Evolutionary conservation across 2,329 filamentous ascomycete species (phyloP), one percentile per base, ranked within the genome.

Genomic region (Ascochyta fabae): DNA sequence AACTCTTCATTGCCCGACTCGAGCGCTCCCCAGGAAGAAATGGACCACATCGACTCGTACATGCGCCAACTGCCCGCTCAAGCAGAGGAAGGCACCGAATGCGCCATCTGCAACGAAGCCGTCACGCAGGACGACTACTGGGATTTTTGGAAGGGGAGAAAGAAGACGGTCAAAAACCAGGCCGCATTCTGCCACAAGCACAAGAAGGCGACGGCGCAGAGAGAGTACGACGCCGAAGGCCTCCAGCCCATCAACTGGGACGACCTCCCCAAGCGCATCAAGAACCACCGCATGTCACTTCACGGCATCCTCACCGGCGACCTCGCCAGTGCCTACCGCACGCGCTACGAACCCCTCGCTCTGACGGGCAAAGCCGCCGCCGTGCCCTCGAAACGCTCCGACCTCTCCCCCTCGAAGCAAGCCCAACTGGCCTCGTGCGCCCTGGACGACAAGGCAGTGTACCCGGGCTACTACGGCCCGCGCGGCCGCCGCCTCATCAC

Each of bases 401-500:
- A 86, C 81, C 46, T 75, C 64, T 27, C 67, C 77, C 19, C 73
- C 70, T 53, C 74, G 65, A n/a, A 73, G 70, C 50, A 60, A 44
- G 48, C 57, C 80, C 51, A 80, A 22, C 60, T 66, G 3, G 58
- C 59, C 6, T 54, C 60, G 0, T 57, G 60, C 13, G 51, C 64
- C 6, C 57, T 69, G 24, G 64, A 70, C 43, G 63, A 65, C 22
- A 46, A 53, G 22, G 31, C 56, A 8, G 56, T 60, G 0, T 67
- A 62, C n/a, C 67, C 68, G 0, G 92, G 92, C 0, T 96, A 96
- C 75, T 96, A 96, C 75, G 92, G 92, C 1, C 84, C 88, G 3
- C 84, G 87, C 19, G 92, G 92, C 1, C 81, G 89, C 47, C 84
- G 85, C 44, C 77, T 84, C 47, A 91, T 96, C 83, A 89, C 86